Base-by-base conservation (phyloP, 2,329 filamentous ascomycete genomes). In the Neoscytalidium dimidiatum region DNA sequence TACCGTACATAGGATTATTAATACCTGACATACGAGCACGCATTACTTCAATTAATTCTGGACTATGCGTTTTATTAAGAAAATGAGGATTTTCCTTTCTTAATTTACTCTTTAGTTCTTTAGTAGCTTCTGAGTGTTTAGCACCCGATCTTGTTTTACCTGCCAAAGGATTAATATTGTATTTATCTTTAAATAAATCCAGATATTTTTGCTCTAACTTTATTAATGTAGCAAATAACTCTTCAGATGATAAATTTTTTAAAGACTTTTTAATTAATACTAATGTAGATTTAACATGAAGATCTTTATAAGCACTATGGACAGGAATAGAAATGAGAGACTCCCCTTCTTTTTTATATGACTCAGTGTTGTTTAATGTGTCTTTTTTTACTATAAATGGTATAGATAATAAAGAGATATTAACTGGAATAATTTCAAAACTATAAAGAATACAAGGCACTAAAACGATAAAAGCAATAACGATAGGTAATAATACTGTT, bases 321-420 rank as follows among this genome's bases (percentile, higher is more conserved):
- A 19, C 29, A 31, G 49, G 5, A 13, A 52, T 29, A 19, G 29
- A 52, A 29, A 52, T 19, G 6, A 53, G 53, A 62, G n/a, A n/a
- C n/a, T 21, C 31, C 33, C 29, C 21, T 53, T 28, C 17, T 29
- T 62, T 53, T 62, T 31, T 44, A 41, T 57, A 46, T 46, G 19
- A 21, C 7, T 43, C n/a, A 31, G 56, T n/a, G 46, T 63, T 52
- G 33, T 43, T 35, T 61, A 52, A 17, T 31, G 29, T 29, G 31
- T 31, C 29, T 21, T 46, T 46, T 46, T 46, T 46, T 13, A 46
- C 43, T 13, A 70, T 64, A 68, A 74, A 66, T 69, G 71, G 71
- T 70, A 73, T 70, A 66, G 73, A 68, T 70, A 75, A 72, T 72
- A 52, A 52, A 52, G 26, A 52, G 33, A 52, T 52, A 52, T 52